phyloP scores from a whole-genome alignment of 164 flowering plant genomes.

The Kalanchoe fedtschenkoi region DNA sequence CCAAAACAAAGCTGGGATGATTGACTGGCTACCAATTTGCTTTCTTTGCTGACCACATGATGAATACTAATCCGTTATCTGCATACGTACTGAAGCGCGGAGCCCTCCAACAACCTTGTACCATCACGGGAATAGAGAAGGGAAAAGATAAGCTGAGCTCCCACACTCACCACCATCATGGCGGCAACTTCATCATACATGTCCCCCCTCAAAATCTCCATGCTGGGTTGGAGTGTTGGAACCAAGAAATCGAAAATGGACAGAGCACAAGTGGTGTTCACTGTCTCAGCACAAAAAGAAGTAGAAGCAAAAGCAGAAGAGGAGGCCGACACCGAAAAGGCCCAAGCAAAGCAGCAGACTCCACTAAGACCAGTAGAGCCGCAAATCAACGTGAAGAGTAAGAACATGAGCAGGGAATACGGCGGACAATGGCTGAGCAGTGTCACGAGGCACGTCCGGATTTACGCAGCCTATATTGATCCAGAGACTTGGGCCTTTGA shows the following conservation, averaged over 20 bases:
- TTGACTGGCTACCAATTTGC: neutral
- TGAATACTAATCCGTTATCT: neutral
- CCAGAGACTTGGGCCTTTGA: constrained; percentile 72
- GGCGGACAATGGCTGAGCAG: constrained; percentile 88
- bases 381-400: constrained; percentile 52
- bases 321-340: constrained; percentile 5
- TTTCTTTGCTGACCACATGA: neutral
- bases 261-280: constrained; percentile 5
- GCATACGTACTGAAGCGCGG: neutral
- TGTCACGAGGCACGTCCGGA: constrained; percentile 66
- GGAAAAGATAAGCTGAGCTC: no score
- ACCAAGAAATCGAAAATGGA: constrained; percentile 11
- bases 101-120: no score
- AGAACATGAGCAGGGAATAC: constrained; percentile 53
- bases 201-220: constrained; percentile 27
- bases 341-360: constrained; percentile 8
- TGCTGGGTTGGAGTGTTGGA: constrained; percentile 20
- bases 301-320: constrained; percentile 11
- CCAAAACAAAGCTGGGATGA: neutral
- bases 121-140: no score
- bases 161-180: constrained; percentile 7
- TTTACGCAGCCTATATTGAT: constrained; percentile 75
- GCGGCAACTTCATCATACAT: constrained; percentile 30
- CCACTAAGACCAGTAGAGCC: constrained; percentile 37
- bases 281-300: constrained; percentile 29